Evolutionary conservation across 352 stramenopile species (phyloP).

Genomic region (Pythium brassicae): DNA sequence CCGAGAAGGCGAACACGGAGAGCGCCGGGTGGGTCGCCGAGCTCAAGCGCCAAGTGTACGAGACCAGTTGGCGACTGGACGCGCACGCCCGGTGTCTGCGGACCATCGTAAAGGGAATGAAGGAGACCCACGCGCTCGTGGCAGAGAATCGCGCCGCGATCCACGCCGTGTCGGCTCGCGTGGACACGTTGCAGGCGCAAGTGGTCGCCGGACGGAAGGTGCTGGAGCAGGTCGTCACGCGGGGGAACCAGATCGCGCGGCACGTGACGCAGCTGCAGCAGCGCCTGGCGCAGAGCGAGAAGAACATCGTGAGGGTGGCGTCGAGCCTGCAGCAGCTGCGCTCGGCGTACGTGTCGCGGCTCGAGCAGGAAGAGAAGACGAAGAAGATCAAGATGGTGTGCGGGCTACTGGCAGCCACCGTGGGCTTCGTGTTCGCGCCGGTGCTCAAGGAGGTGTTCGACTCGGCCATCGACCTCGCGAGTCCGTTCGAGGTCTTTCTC

Average conservation of each 20-base stretch:
- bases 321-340: slow-evolving; percentile 14
- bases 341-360: slow-evolving; percentile 5
- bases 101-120: neutral
- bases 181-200: neutral
- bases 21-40: neutral
- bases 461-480: slow-evolving; percentile 21
- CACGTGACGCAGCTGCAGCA: neutral
- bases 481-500: slow-evolving; percentile 18
- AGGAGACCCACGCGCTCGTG: neutral
- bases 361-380: slow-evolving; percentile 17
- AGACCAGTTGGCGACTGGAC: neutral
- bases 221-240: neutral
- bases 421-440: slow-evolving; percentile 20
- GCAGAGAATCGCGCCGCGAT: neutral
- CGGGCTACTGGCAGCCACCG: slow-evolving; percentile 15
- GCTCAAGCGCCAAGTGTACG: neutral
- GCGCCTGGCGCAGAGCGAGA: slow-evolving; percentile 5
- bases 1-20: neutral
- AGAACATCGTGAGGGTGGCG: slow-evolving; percentile 15
- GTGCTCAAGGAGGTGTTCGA: slow-evolving; percentile 22
- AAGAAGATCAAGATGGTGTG: slow-evolving; percentile 20
- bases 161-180: neutral
- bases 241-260: neutral
- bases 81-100: neutral
- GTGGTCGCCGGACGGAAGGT: neutral